Conservation (phyloP, 495 filamentous ascomycete genomes). For the Patellaria atrata region DNA sequence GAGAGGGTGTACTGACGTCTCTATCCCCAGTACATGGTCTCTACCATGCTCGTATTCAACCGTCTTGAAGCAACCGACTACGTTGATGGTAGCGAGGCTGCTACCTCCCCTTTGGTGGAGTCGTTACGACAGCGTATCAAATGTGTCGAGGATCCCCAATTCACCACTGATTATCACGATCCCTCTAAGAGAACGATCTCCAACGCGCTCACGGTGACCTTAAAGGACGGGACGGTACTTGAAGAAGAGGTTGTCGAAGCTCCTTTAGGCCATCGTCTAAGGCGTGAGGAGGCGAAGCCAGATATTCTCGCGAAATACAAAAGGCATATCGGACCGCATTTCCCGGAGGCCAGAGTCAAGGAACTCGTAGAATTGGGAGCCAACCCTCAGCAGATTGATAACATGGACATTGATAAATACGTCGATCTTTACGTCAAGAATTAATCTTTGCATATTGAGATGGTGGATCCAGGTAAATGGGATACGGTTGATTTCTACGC, state of each 20-base stretch:
- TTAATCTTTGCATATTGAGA: slow-evolving; percentile 14
- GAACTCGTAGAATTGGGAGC: slow-evolving; percentile 63
- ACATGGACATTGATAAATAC: slow-evolving; percentile 77
- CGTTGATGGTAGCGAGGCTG: slow-evolving; percentile 78
- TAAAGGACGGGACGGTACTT: slow-evolving; percentile 89
- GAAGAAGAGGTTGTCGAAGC: slow-evolving; percentile 91
- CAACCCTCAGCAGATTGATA: slow-evolving; percentile 58
- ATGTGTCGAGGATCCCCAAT: slow-evolving; percentile 91
- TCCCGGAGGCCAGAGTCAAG: slow-evolving; percentile 55
- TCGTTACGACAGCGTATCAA: slow-evolving; percentile 78
- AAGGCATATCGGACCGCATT: slow-evolving; percentile 78
- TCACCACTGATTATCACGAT: slow-evolving; percentile 89
- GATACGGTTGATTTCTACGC: no score
- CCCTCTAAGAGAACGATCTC: slow-evolving; percentile 84
- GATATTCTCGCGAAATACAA: slow-evolving; percentile 90
- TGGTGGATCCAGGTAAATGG: no score
- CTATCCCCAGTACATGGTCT: slow-evolving; percentile 83
- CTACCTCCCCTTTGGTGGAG: slow-evolving; percentile 78
- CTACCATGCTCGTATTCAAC: slow-evolving; percentile 87
- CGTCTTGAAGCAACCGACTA: slow-evolving; percentile 87
- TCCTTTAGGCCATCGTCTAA: slow-evolving; percentile 79
- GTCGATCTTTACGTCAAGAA: slow-evolving; percentile 81
- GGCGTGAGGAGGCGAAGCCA: slow-evolving; percentile 93
- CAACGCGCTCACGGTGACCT: slow-evolving; percentile 83
- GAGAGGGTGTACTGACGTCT: slow-evolving; percentile 5